Percentiles rank a stretch among this genome's conserved stretches.
Evolutionary conservation across 768 basidiomycete species (phyloP).

Genomic region (Pulveroboletus sp.): DNA sequence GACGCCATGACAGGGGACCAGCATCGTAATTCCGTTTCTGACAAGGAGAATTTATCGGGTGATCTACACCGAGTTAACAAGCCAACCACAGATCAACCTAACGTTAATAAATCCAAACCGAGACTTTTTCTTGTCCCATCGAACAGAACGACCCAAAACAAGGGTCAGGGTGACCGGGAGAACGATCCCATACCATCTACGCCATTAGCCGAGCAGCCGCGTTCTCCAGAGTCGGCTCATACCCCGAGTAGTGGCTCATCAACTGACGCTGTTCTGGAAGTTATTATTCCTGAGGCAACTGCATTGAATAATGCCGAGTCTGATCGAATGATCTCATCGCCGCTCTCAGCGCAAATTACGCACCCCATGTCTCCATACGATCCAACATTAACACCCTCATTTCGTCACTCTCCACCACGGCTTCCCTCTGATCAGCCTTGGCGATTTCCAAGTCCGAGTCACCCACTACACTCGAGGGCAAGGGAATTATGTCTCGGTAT

Average conservation of each 20-base stretch:
- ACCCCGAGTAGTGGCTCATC: conserved; percentile 2
- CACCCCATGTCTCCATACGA: conserved; percentile 73
- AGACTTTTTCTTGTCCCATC: conserved; percentile 20
- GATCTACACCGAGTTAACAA: conserved; percentile 29
- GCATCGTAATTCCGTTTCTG: conserved; percentile 40
- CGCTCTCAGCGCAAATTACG: conserved; percentile 19
- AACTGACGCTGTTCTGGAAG: not conserved
- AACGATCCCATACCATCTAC: conserved; percentile 13
- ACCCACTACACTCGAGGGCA: conserved; percentile 63
- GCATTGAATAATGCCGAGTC: not conserved
- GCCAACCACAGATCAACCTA: conserved; percentile 16
- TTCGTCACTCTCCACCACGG: conserved; percentile 71
- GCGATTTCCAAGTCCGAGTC: conserved; percentile 76
- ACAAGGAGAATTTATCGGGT: conserved; percentile 31
- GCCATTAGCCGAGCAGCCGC: conserved; percentile 24
- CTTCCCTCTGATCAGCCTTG: conserved; percentile 78
- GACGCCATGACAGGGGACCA: conserved; percentile 51
- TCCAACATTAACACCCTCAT: conserved; percentile 68
- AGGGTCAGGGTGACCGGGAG: conserved; percentile 11
- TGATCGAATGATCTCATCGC: conserved; percentile 20
- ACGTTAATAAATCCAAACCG: conserved; percentile 16
- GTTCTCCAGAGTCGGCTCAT: conserved; percentile 22
- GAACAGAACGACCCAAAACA: conserved; percentile 10
- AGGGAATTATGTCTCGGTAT: conserved; percentile 63
- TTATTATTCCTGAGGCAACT: not conserved